Evolutionary conservation across 306 rosid genomes (phyloP).

Genomic region (Vigna nakashimae): DNA sequence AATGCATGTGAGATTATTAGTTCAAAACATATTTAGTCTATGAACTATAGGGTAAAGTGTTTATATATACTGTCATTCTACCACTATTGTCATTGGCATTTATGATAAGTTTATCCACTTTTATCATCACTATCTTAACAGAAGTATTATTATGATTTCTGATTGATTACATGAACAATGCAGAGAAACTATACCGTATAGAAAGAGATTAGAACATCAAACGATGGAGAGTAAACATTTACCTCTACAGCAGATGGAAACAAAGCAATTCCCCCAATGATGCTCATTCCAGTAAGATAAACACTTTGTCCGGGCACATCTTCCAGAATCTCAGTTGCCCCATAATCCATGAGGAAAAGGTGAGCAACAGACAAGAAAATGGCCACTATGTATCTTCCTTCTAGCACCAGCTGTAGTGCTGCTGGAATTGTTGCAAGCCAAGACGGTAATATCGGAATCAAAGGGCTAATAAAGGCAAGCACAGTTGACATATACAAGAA

Average conservation of each 20-base stretch:
- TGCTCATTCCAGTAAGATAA: conserved; percentile 84
- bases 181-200: background rate
- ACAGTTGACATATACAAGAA: conserved; percentile 82
- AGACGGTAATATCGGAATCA: conserved; percentile 73
- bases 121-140: background rate
- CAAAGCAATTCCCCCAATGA: conserved; percentile 89
- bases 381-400: conserved; percentile 76
- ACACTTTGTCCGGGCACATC: conserved; percentile 79
- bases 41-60: background rate
- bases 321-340: conserved; percentile 73
- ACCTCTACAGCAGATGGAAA: conserved; percentile 90
- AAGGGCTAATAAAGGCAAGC: conserved; percentile 70
- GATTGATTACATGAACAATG: too few relatives aligned
- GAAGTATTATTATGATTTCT: background rate
- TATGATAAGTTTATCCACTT: background rate
- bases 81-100: background rate
- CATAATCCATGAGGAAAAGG: conserved; percentile 75
- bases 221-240: conserved; percentile 17
- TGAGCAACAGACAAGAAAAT: conserved; percentile 58
- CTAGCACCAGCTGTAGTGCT: conserved; percentile 67
- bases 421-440: conserved; percentile 84
- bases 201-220: conserved; percentile 9
- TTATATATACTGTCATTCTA: background rate
- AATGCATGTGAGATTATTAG: background rate
- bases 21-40: background rate